Evolutionary conservation across 106 monocot species (phyloP).

Genomic region (Dioscorea dumetorum): DNA sequence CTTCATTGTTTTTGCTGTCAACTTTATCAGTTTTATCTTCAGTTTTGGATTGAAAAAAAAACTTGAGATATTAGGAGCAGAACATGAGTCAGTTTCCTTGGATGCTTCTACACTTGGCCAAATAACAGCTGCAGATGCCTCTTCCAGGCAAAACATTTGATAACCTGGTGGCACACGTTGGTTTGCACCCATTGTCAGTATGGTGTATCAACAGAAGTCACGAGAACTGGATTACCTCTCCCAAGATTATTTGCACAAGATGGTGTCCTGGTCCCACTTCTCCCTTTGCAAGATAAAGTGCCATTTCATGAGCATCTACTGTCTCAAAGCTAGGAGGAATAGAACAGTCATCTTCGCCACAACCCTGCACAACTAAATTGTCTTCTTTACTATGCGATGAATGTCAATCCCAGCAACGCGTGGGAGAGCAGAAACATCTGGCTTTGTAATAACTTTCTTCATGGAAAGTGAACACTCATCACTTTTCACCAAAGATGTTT

Average conservation of each 20-base stretch:
- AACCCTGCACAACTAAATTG: neutral
- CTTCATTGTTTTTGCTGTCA: neutral
- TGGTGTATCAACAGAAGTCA: neutral
- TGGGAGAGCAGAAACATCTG: neutral
- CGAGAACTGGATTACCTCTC: neutral
- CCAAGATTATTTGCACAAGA: neutral
- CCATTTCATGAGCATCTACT: neutral
- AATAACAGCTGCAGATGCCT: neutral
- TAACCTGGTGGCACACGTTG: neutral
- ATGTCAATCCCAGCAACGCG: neutral
- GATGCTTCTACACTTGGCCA: neutral
- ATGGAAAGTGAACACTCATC: neutral
- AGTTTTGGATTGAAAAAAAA: neutral
- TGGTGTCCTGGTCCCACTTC: neutral
- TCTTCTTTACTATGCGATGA: neutral
- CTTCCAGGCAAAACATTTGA: neutral
- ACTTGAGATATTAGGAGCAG: neutral
- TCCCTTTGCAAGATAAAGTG: neutral
- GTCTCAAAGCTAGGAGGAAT: constrained; percentile 7
- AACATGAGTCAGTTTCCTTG: neutral
- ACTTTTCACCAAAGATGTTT: neutral
- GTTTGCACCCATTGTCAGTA: constrained; percentile 6
- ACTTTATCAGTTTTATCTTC: neutral
- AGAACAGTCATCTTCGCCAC: constrained; percentile 4
- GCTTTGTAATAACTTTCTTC: neutral